Base-by-base conservation (phyloP, 345 rosid species). In the Citrus maxima region DNA sequence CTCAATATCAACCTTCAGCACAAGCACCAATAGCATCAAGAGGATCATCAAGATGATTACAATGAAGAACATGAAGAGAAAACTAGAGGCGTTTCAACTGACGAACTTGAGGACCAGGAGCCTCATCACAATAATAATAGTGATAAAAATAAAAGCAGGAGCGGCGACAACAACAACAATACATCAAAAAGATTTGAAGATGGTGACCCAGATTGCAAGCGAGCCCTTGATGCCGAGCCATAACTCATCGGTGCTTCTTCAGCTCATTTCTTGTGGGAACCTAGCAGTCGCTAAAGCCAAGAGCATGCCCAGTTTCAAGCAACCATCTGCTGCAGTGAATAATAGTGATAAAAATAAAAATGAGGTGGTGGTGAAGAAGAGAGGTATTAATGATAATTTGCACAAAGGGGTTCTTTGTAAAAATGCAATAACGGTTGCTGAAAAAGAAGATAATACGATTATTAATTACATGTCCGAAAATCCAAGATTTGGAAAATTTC, bases 401-500 rank as follows among this genome's bases (percentile, higher is more conserved):
- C 91, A 86, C 0, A 88, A 75, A 84, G 97, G 86, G 19, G 93
- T 85, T 30, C 34, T 88, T 75, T 81, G 84, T 64, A 90, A 75
- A 83, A 80, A 60, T 25, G 91, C 90, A 12, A 74, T 77, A 37
- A 89, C 79, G 70, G 85, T 78, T 68, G 81, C 70, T 10, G 90
- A 85, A 2, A 85, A 79, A 40, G 89, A 83, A 73, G 91, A 86
- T 66, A 78, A 74, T 18, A 80, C 67, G 38, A 92, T 94, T 84
- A 93, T 93, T 5, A 81, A 71, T 27, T 91, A 73, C 87, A 93
- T 95, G 95, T 90, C 98, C 54, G 98, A 95, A 89, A 93, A 95
- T 82, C 98, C 98, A 8, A 92, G 98, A 89, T 92, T 95, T 40
- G 94, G 98, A 28, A 93, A 91, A 83, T 69, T 86, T 19, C 98